Evolutionary conservation across 2,329 filamentous ascomycete species (phyloP).

Genomic region (Talaromyces sp.): DNA sequence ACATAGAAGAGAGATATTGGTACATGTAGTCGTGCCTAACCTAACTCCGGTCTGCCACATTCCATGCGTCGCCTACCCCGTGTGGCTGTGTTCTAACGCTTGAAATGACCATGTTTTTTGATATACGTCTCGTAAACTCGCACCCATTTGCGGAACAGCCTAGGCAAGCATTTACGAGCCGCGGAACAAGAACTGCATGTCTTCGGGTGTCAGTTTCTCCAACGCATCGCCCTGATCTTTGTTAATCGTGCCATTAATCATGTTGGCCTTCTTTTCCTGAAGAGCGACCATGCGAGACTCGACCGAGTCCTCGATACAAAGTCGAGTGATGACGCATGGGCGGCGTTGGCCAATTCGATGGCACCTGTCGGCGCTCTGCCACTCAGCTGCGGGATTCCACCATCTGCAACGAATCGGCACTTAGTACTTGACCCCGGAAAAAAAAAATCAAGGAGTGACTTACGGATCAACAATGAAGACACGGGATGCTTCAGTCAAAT

Average conservation of each 20-base stretch:
- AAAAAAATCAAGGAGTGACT: constrained; percentile 42
- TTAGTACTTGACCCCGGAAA: not conserved
- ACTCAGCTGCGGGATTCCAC: constrained; percentile 99
- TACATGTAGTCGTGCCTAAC: not conserved
- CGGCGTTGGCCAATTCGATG: constrained; percentile 94
- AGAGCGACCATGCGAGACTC: constrained; percentile 93
- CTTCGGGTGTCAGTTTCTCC: constrained; percentile 83
- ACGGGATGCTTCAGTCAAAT: constrained; percentile 87
- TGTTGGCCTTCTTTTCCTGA: constrained; percentile 97
- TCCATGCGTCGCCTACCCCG: not conserved
- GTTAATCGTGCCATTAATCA: constrained; percentile 97
- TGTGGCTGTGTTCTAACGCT: not conserved
- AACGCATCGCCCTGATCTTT: constrained; percentile 78
- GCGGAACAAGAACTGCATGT: constrained; percentile 95
- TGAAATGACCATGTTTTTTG: not conserved
- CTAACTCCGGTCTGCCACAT: not conserved
- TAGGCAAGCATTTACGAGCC: constrained; percentile 51
- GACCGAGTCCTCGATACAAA: constrained; percentile 95
- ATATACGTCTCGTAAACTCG: not conserved
- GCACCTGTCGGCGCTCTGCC: constrained; percentile 91
- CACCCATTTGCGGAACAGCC: not conserved
- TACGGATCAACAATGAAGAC: constrained; percentile 96
- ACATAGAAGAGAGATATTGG: not conserved
- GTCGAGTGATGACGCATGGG: constrained; percentile 87
- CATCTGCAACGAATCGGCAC: constrained; percentile 54